Base-by-base conservation (phyloP, 2,329 filamentous ascomycete genomes). In the Penicillium sp. region DNA sequence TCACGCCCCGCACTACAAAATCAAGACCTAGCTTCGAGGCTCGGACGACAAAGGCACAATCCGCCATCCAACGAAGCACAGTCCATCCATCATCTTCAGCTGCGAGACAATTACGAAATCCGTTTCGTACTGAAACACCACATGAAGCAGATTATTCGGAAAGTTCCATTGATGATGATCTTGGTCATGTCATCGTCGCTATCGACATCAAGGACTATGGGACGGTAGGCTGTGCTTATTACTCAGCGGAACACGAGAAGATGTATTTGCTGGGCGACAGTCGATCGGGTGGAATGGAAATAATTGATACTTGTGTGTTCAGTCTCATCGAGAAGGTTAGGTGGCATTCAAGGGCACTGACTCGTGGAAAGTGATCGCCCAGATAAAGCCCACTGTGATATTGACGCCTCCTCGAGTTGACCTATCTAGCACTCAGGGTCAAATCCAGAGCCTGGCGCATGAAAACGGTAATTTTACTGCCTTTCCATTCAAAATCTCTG, bases 211-310 rank as follows among this genome's bases (percentile, higher is more conserved):
- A 82, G 58, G 82, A 86, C n/a, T 82, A 84, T 27, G 85, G 83
- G 1, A 86, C 82, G 0, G 80, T 96, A 18, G 93, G 93, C 0
- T 97, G 92, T 70, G 88, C 90, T 44, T 96, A 93, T 68, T 96
- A 93, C 68, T 78, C 87, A 45, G 85, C 87, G 6, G 76, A 81
- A 25, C 85, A 91, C 37, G 86, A 89, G 65, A 85, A 81, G 33
- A 73, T 97, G 3, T 88, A 84, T 55, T 79, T 96, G 42, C 86
- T 95, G 68, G 86, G 93, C 68, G 92, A 97, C 62, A 81, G 90
- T 9, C 80, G 83, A 15, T 79, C 85, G 61, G 88, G 86, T 4
- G 86, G 85, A n/a, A 70, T 84, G n/a, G 86, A 90, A 33, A 76
- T 87, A 12, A 76, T 89, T n/a, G 85, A 89, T 57, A 85, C 81